Evolutionary conservation across 768 basidiomycete genomes (phyloP), one percentile per base, ranked within the genome.

Genomic region (Trametes gibbosa): DNA sequence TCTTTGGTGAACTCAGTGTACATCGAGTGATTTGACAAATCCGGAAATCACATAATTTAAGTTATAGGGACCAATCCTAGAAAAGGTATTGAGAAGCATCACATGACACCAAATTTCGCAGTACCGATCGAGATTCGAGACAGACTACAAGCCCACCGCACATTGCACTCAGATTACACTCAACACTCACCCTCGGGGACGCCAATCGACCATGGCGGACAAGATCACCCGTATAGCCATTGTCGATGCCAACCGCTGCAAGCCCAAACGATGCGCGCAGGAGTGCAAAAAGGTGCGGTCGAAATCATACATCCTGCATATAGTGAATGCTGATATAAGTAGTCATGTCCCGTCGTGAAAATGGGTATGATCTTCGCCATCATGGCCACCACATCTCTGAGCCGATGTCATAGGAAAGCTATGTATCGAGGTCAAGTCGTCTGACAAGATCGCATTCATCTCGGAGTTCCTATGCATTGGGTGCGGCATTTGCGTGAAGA

Each of bases 401-500:
- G 10, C 0, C 17, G 16, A 27, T 23, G 49, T 35, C 10, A 21
- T 65, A 95, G 93, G 97, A 17, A 98, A 97, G 76, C 81, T 99
- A 23, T 99, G 97, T 79, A 98, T 98, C 66, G 97, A 98, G 76
- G 97, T 99, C 64, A 95, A 94, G 73, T 73, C 96, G 14, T 84
- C 86, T 8, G 95, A 97, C 77, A 98, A 98, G 80, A 97, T 98
- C 75, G 90, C 97, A 1, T 98, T 95, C 82, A 91, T 99, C 76
- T 98, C 97, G 25, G 97, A 99, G 73, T 95, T 96, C 72, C 80
- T 99, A 55, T 99, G 97, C 73, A 99, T 99, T 61, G 97, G 97
- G 68, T 99, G 97, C 75, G 97, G 97, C 90, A 98, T 99, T 69
- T 99, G 97, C 73, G 95, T 98, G 34, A 98, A 98, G 78, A 99